A percentile compares a stretch with the other conserved stretches of the same genome.
These are phyloP conservation scores for Candida silvicultrix DNA, from an alignment of 805 yeast species.

Conservation along the genomic window DNA sequence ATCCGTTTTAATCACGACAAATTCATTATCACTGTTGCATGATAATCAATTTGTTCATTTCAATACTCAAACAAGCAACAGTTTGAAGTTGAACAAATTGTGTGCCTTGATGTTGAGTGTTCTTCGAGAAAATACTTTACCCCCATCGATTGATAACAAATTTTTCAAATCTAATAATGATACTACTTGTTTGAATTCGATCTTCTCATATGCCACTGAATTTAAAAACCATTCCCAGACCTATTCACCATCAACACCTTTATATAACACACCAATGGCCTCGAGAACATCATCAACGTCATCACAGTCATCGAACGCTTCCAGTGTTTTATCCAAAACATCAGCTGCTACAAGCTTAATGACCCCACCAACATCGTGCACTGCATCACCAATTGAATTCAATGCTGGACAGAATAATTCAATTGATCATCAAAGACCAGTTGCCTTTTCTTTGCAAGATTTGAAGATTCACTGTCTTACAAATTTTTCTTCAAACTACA, in stretches of 20 bases:
- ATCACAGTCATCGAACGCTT: slow-evolving; percentile 16
- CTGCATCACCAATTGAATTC: slow-evolving; percentile 5
- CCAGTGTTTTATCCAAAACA: slow-evolving; percentile 7
- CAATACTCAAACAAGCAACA: slow-evolving; percentile 22
- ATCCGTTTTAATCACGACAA: slow-evolving; percentile 38
- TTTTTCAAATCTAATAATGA: slow-evolving; percentile 30
- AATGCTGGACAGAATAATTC: slow-evolving; percentile 1
- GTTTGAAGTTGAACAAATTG: slow-evolving; percentile 13
- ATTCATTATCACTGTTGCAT: slow-evolving; percentile 32
- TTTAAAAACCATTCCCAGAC: slow-evolving; percentile 2
- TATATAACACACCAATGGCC: slow-evolving; percentile 10
- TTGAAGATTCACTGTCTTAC: slow-evolving; percentile 1
- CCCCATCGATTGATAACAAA: slow-evolving; percentile 39
- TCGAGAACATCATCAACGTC: slow-evolving; percentile 16
- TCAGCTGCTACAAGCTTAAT: slow-evolving; percentile 6
- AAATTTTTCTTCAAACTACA: background rate
- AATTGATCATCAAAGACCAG: background rate
- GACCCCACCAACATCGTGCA: slow-evolving; percentile 7
- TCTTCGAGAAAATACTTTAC: slow-evolving; percentile 19
- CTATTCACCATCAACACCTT: slow-evolving; percentile 17
- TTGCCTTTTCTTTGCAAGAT: background rate
- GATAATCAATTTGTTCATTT: slow-evolving; percentile 12
- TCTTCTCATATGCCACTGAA: slow-evolving; percentile 21
- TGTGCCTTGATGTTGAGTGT: slow-evolving; percentile 15
- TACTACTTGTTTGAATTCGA: slow-evolving; percentile 6